These are phyloP conservation scores for Alloteropsis semialata DNA, from an alignment of 176 grass and related monocot genomes.

Conservation along the genomic window DNA sequence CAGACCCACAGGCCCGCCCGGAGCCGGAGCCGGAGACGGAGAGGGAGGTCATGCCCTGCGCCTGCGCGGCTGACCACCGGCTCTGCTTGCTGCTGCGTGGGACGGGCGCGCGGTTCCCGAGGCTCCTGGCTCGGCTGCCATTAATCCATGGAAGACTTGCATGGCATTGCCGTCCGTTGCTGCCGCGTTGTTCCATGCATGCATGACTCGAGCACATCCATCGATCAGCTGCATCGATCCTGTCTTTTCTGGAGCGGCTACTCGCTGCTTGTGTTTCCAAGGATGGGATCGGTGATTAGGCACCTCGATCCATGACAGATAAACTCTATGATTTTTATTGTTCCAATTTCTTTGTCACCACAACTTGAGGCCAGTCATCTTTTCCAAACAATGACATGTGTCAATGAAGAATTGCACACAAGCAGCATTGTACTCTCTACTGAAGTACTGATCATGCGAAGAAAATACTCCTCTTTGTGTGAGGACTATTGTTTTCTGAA, in stretches of 20 bases:
- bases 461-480: too few relatives aligned
- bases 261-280: constrained; percentile 30
- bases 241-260: constrained; percentile 1
- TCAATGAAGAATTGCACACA: too few relatives aligned
- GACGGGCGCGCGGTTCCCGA: constrained; percentile 16
- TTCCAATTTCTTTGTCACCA: too few relatives aligned
- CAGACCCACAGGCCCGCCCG: not conserved
- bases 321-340: too few relatives aligned
- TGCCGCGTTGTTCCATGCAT: not conserved
- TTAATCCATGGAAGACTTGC: constrained; percentile 28
- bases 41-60: not conserved
- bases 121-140: constrained; percentile 10
- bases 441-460: too few relatives aligned
- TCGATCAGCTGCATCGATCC: not conserved
- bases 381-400: too few relatives aligned
- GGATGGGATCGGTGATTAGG: constrained; percentile 26
- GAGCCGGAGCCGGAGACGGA: too few relatives aligned
- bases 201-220: not conserved
- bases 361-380: too few relatives aligned
- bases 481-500: too few relatives aligned
- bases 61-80: too few relatives aligned
- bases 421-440: too few relatives aligned
- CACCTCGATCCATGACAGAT: not conserved
- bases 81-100: not conserved
- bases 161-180: not conserved